Percentiles rank a stretch among this genome's conserved stretches.
Evolutionary conservation across 2,329 filamentous ascomycete genomes (phyloP).

Genomic region (Escovopsis weberi): DNA sequence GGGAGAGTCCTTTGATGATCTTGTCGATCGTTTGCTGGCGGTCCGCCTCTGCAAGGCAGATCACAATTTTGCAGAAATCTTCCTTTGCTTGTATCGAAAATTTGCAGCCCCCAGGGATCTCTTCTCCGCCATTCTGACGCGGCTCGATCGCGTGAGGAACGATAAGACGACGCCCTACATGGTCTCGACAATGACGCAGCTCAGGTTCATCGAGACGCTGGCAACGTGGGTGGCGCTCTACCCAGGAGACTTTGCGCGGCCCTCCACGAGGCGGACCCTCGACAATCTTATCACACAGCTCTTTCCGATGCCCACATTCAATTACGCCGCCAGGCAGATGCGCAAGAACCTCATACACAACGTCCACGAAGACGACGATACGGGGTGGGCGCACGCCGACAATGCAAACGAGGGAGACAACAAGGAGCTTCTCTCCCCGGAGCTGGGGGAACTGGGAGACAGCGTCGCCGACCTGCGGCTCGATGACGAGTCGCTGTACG

Average conservation of each 20-base stretch:
- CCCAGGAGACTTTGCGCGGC: slow-evolving; percentile 81
- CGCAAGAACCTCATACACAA: slow-evolving; percentile 56
- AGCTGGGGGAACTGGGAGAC: slow-evolving; percentile 22
- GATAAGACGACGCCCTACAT: slow-evolving; percentile 55
- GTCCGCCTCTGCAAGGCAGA: slow-evolving; percentile 78
- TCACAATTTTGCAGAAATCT: slow-evolving; percentile 74
- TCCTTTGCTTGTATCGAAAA: slow-evolving; percentile 85
- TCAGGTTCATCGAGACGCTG: slow-evolving; percentile 70
- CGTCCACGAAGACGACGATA: slow-evolving; percentile 77
- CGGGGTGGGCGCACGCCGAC: slow-evolving; percentile 80
- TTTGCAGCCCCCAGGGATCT: slow-evolving; percentile 74
- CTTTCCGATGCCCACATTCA: slow-evolving; percentile 67
- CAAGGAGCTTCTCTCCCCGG: slow-evolving; percentile 22
- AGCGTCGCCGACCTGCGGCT: slow-evolving; percentile 35
- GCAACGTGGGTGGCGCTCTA: slow-evolving; percentile 84
- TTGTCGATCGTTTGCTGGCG: slow-evolving; percentile 76
- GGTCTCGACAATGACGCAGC: slow-evolving; percentile 63
- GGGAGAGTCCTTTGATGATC: slow-evolving; percentile 49
- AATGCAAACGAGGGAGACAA: slow-evolving; percentile 26
- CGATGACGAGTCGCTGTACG: slow-evolving; percentile 30
- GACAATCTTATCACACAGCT: slow-evolving; percentile 62
- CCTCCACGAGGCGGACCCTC: slow-evolving; percentile 55
- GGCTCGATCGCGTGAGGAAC: slow-evolving; percentile 56
- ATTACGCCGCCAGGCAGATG: slow-evolving; percentile 76
- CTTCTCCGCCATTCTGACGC: slow-evolving; percentile 61